Evolutionary conservation across 371 early-diverging fungal genomes (phyloP).

Genomic region (Cokeromyces recurvatus): DNA sequence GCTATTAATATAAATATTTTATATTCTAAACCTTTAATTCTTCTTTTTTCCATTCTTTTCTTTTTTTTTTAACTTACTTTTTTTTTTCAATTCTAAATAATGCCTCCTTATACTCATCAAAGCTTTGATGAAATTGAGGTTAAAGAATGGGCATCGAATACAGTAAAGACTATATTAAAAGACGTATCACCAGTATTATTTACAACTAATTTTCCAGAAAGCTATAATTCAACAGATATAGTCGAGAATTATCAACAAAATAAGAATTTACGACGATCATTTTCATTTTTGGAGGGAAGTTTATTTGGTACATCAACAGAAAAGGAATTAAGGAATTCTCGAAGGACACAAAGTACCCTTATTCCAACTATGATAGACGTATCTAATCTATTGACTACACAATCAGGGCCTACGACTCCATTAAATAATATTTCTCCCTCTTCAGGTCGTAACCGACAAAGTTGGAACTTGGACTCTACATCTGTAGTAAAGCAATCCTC

Average conservation of each 20-base stretch:
- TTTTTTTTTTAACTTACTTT: too few species aligned
- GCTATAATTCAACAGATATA: neutral
- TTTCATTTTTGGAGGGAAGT: conserved; percentile 29
- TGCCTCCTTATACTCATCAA: conserved; percentile 23
- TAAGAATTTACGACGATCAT: conserved; percentile 21
- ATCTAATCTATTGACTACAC: neutral
- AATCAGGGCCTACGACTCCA: neutral
- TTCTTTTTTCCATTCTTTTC: too few species aligned
- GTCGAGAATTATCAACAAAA: neutral
- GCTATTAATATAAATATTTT: too few species aligned
- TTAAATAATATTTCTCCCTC: neutral
- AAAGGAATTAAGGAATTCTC: conserved; percentile 5
- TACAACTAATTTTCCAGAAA: neutral
- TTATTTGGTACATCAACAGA: conserved; percentile 6
- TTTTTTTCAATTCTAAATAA: too few species aligned
- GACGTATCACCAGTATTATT: conserved; percentile 27
- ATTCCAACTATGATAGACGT: conserved; percentile 4
- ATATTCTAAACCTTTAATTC: too few species aligned
- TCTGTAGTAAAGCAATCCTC: neutral
- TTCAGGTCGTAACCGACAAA: conserved; percentile 16
- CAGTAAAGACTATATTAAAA: conserved; percentile 22
- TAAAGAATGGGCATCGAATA: conserved; percentile 32
- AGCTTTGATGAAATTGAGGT: conserved; percentile 37
- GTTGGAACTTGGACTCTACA: conserved; percentile 14
- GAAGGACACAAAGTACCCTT: conserved; percentile 12